Evolutionary conservation across 2,329 filamentous ascomycete species (phyloP).

Genomic region (Fusarium hostae): DNA sequence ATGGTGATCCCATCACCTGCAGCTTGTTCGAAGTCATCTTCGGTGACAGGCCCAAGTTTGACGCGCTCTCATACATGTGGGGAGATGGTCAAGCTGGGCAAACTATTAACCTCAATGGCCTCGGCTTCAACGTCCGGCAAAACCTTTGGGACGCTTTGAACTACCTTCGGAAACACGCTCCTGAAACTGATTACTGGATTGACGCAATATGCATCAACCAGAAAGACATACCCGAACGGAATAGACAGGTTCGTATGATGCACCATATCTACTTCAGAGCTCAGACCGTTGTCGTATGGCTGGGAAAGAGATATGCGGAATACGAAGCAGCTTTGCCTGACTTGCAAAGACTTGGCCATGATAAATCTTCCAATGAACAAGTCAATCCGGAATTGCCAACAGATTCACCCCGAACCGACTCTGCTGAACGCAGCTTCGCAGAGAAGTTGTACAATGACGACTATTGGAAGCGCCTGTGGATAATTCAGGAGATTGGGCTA

Average conservation of each 20-base stretch:
- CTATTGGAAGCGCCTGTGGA: neutral
- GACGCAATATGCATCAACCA: neutral
- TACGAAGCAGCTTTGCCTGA: neutral
- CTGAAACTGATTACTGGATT: neutral
- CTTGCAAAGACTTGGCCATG: accelerated
- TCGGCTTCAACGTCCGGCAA: accelerated
- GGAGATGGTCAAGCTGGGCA: neutral
- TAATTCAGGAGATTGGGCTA: neutral
- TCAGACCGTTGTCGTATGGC: neutral
- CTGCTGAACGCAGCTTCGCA: neutral
- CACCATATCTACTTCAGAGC: neutral
- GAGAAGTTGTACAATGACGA: neutral
- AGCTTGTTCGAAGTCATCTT: neutral
- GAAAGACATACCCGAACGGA: neutral
- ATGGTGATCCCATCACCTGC: neutral
- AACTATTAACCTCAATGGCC: neutral
- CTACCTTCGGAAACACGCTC: neutral
- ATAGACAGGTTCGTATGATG: neutral
- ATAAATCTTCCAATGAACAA: accelerated
- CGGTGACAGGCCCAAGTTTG: neutral
- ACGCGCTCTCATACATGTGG: neutral
- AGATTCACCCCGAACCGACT: accelerated
- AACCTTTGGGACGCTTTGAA: neutral
- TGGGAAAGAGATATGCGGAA: neutral
- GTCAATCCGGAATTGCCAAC: accelerated